Conservation (phyloP, 148 eudicot genomes). For the Camellia granthamiana region DNA sequence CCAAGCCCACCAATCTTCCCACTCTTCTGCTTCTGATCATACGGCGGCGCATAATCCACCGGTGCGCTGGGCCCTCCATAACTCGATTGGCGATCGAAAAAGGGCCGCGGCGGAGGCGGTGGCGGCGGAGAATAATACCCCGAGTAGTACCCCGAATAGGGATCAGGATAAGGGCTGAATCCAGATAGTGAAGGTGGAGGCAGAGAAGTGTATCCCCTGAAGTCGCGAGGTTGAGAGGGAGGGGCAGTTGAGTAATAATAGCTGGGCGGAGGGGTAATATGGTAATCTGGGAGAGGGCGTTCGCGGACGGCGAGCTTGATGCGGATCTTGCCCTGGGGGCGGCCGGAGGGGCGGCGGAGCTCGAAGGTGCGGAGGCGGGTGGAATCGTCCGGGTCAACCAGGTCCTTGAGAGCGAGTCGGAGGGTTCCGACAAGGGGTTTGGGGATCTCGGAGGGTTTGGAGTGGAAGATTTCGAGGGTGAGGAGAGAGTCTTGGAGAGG, state of each 20-base stretch:
- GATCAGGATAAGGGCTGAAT: slow-evolving; percentile 22
- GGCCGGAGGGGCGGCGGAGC: slow-evolving; percentile 73
- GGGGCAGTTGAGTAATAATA: slow-evolving; percentile 65
- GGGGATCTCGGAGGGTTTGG: slow-evolving; percentile 61
- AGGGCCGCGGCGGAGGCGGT: slow-evolving; percentile 33
- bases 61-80: slow-evolving; percentile 74
- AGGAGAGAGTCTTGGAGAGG: slow-evolving; percentile 40
- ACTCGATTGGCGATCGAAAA: slow-evolving; percentile 22
- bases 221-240: slow-evolving; percentile 38
- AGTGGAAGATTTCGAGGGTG: slow-evolving; percentile 72
- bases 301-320: slow-evolving; percentile 49
- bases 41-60: slow-evolving; percentile 43
- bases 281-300: slow-evolving; percentile 45
- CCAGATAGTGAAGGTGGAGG: slow-evolving; percentile 10
- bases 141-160: slow-evolving; percentile 30
- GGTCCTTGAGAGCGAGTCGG: slow-evolving; percentile 41
- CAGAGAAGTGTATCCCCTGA: slow-evolving; percentile 23
- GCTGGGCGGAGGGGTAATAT: slow-evolving; percentile 37
- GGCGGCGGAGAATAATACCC: slow-evolving; percentile 31
- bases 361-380: slow-evolving; percentile 32
- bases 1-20: slow-evolving; percentile 28
- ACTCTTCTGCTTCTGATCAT: slow-evolving; percentile 40
- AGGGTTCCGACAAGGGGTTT: slow-evolving; percentile 67
- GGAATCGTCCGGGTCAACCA: slow-evolving; percentile 37
- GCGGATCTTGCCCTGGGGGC: slow-evolving; percentile 73